Evolutionary conservation across 306 rosid species (phyloP).

Genomic region (Malus asiatica): DNA sequence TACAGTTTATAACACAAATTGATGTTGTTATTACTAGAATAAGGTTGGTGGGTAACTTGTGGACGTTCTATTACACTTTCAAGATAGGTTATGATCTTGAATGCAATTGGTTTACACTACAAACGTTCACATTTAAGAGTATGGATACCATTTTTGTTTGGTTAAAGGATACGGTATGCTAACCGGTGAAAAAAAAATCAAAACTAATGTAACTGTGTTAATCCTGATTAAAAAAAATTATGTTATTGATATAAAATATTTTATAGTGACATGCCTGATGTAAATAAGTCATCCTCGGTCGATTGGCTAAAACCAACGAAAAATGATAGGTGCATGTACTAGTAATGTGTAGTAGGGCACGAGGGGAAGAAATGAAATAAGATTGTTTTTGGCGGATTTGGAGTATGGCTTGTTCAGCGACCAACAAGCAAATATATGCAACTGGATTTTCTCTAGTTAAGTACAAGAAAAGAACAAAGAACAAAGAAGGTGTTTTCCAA

Average conservation of each 20-base stretch:
- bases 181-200: neutral
- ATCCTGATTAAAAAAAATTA: too few relatives aligned
- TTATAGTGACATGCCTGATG: too few relatives aligned
- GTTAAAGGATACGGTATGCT: neutral
- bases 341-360: too few relatives aligned
- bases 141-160: too few relatives aligned
- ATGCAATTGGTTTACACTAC: neutral
- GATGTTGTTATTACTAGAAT: neutral
- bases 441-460: neutral
- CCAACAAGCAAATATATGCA: neutral
- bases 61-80: neutral
- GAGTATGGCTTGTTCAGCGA: neutral
- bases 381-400: neutral
- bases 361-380: neutral
- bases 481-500: neutral
- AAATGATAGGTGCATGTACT: too few relatives aligned
- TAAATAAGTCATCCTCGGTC: too few relatives aligned
- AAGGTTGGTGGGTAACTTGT: neutral
- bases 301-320: too few relatives aligned
- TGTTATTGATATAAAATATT: too few relatives aligned
- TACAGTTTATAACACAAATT: too few relatives aligned
- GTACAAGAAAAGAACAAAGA: neutral
- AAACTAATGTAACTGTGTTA: too few relatives aligned
- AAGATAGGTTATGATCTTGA: too few relatives aligned
- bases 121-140: too few relatives aligned